A percentile compares a stretch with the other conserved stretches of the same genome.
These are phyloP conservation scores for Discostella stelligera DNA, from an alignment of 352 stramenopile genomes.

Conservation along the genomic window DNA sequence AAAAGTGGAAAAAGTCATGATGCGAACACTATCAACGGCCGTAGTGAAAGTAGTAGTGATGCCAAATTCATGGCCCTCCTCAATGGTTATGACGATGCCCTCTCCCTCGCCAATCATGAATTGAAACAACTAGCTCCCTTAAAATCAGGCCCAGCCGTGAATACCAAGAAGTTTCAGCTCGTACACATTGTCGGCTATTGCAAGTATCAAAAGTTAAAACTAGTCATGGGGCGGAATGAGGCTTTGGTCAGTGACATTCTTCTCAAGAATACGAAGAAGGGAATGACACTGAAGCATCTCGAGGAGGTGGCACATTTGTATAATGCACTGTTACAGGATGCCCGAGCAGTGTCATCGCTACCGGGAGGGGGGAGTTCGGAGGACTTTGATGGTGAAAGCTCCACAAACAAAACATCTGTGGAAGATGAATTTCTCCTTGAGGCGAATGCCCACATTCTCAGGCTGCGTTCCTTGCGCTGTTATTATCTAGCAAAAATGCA, in stretches of 20 bases:
- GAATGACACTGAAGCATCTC: constrained; percentile 40
- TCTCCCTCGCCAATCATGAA: constrained; percentile 41
- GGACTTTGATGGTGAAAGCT: constrained; percentile 21
- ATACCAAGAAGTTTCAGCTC: constrained; percentile 66
- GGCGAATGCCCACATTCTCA: constrained; percentile 67
- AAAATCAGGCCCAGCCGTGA: constrained; percentile 60
- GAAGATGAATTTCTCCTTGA: constrained; percentile 74
- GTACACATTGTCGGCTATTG: constrained; percentile 59
- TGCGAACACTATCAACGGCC: constrained; percentile 27
- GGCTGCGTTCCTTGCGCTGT: constrained; percentile 62
- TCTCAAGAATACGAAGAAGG: constrained; percentile 15
- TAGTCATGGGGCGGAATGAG: constrained; percentile 56
- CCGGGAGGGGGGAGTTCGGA: constrained; percentile 36
- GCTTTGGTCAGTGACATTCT: constrained; percentile 40
- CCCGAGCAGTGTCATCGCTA: constrained; percentile 51
- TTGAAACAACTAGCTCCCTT: constrained; percentile 45
- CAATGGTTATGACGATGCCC: constrained; percentile 69
- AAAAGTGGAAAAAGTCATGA: not conserved
- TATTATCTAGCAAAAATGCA: constrained; percentile 72
- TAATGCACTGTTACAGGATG: constrained; percentile 72
- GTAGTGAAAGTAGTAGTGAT: constrained; percentile 35
- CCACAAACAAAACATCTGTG: constrained; percentile 5
- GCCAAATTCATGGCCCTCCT: constrained; percentile 62
- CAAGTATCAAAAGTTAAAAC: constrained; percentile 65
- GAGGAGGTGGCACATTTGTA: constrained; percentile 68